Evolutionary conservation across 2,329 filamentous ascomycete species (phyloP), one percentile per base, ranked within the genome.

Genomic region (Emydomyces testavorans): DNA sequence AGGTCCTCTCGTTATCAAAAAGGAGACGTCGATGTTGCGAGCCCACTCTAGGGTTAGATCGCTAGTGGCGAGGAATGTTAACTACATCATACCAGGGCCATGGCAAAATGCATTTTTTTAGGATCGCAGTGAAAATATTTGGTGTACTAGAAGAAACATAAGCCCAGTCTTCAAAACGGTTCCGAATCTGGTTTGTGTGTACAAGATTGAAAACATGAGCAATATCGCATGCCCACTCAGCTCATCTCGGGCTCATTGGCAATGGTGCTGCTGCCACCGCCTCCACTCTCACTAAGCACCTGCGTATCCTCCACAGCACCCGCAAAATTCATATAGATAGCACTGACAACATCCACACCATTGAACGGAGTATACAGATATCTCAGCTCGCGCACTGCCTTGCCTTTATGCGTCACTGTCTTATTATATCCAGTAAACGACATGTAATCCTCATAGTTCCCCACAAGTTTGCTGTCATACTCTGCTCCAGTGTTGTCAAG

Each of bases 341-440:
- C 37, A 13, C 37, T 40, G 10, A 40, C 37, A n/a, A 40, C 37
- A 28, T 40, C 37, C 11, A 40, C 37, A n/a, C 37, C 37, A 8
- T 20, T 20, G 11, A n/a, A 40, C 6, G 37, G 37, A 3, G 21
- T 24, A 16, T 40, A 40, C 13, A 40, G 8, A 21, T 40, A 40
- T 28, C 37, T 40, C 21, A 40, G 11, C 21, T 40, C 37, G 8
- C 15, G 37, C 21, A 16, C 37, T 15, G 37, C 37, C 15, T 40
- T 40, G 37, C 37, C 37, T 4, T 40, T 40, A 16, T n/a, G 37
- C 15, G 24, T 28, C 37, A 40, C 37, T 10, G 37, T 40, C 15
- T 40, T 40, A 8, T 40, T 40, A 28, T 40, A 40, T 13, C 37
- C 37, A 8, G 37, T 40, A 28, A 26, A 40, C 13, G 37, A 40